Evolutionary conservation across 495 filamentous ascomycete genomes (phyloP), one percentile per base, ranked within the genome.

Genomic region (Thozetella sp.): DNA sequence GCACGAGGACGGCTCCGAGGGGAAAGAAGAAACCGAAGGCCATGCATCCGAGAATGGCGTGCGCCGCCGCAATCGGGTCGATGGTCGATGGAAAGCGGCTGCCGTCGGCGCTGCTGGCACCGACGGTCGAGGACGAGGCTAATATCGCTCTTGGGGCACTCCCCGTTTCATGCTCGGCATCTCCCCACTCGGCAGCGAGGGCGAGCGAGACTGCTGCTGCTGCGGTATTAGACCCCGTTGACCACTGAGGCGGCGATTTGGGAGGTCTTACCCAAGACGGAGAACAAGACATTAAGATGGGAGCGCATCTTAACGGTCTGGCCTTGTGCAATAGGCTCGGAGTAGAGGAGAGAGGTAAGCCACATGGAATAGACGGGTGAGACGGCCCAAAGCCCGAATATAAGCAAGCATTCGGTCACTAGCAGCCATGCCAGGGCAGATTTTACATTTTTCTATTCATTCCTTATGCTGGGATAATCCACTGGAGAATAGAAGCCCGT

Each of bases 21-120:
- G 43, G 43, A 15, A 48, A 48, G n/a, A 48, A 48, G 43, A 48
- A 13, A n/a, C 43, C 43, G n/a, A 48, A 48, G n/a, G 43, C 43
- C 10, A 19, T 19, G 43, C 43, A 48, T 4, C 43, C 43, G 10
- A 48, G n/a, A 20, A 48, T 20, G 43, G 9, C 43, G 43, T 48
- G 43, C 20, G n/a, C 43, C 43, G 20, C 10, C 43, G 12, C 9
- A 20, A 48, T 10, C 12, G 43, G 43, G 11, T 19, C 20, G 11
- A 48, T 11, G 43, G 43, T 15, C 3, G 6, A 11, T 20, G n/a
- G 9, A 20, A 20, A 10, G 43, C n/a, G 12, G 9, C n/a, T n/a
- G 11, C 4, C 43, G 43, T 20, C 3, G 6, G 11, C n/a, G n/a
- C 4, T 19, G 43, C 43, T n/a, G 12, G 43, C 12, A 10, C 43